phyloP scores from a whole-genome alignment of 2,329 filamentous ascomycete genomes.

The Penicillium concentricum region DNA sequence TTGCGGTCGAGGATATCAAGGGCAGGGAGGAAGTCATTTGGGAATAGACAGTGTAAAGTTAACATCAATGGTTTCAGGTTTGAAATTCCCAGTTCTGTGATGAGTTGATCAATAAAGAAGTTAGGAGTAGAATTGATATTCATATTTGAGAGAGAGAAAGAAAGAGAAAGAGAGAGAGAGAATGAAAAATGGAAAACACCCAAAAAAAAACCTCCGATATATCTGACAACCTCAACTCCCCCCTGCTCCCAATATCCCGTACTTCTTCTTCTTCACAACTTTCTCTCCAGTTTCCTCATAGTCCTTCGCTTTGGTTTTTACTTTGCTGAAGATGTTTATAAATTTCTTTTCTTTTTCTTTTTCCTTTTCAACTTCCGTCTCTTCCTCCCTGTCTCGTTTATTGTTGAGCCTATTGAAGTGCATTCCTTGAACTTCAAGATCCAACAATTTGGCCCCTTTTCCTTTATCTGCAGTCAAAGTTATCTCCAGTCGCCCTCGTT shows the following conservation, averaged over 20 bases:
- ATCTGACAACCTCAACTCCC: neutral
- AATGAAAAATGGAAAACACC: too few relatives aligned
- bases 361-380: neutral
- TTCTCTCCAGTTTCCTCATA: neutral
- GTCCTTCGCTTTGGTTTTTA: neutral
- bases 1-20: constrained; percentile 81
- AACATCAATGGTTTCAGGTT: constrained; percentile 60
- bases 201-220: neutral
- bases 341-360: neutral
- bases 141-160: neutral
- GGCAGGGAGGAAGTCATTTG: constrained; percentile 75
- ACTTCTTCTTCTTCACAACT: neutral
- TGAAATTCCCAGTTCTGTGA: constrained; percentile 20
- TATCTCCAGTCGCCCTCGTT: neutral
- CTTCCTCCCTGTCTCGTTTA: neutral
- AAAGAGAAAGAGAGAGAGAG: neutral
- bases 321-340: neutral
- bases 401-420: neutral
- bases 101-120: constrained; percentile 27
- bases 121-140: neutral
- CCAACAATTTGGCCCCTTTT: neutral
- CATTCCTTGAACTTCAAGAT: neutral
- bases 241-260: neutral
- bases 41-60: constrained; percentile 82
- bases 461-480: neutral